Conservation (phyloP, 805 yeast genomes). For the Candida sakaeoensis region DNA sequence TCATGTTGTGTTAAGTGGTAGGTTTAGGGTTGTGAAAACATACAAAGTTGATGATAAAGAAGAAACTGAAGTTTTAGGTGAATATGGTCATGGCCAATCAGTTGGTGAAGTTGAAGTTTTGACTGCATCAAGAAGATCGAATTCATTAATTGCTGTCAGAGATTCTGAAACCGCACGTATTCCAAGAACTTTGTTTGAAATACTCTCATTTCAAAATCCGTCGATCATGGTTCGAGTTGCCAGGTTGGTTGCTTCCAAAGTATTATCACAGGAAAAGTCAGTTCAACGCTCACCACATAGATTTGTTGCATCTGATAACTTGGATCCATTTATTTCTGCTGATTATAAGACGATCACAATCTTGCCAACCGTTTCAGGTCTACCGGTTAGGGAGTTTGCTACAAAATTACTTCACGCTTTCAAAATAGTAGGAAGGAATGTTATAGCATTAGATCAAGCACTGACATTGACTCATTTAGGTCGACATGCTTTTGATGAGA, state of each 20-base stretch:
- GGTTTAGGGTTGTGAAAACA: conserved; percentile 61
- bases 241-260: conserved; percentile 72
- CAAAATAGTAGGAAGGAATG: conserved; percentile 65
- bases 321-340: conserved; percentile 29
- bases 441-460: conserved; percentile 79
- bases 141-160: conserved; percentile 77
- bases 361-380: conserved; percentile 70
- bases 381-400: conserved; percentile 89
- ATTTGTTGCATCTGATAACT: conserved; percentile 12
- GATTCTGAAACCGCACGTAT: conserved; percentile 93
- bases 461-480: conserved; percentile 79
- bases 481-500: conserved; percentile 84
- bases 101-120: conserved; percentile 94
- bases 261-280: conserved; percentile 15
- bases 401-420: conserved; percentile 67
- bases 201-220: conserved; percentile 79
- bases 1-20: conserved; percentile 83
- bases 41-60: conserved; percentile 11
- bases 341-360: conserved; percentile 81
- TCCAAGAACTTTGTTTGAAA: conserved; percentile 85
- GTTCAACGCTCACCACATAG: conserved; percentile 8
- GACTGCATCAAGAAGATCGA: conserved; percentile 68
- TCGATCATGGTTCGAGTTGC: conserved; percentile 88
- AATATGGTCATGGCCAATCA: conserved; percentile 91
- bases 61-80: conserved; percentile 49